Evolutionary conservation across 257 asterid genomes (phyloP).

Genomic region (Anisodus acutangulus): DNA sequence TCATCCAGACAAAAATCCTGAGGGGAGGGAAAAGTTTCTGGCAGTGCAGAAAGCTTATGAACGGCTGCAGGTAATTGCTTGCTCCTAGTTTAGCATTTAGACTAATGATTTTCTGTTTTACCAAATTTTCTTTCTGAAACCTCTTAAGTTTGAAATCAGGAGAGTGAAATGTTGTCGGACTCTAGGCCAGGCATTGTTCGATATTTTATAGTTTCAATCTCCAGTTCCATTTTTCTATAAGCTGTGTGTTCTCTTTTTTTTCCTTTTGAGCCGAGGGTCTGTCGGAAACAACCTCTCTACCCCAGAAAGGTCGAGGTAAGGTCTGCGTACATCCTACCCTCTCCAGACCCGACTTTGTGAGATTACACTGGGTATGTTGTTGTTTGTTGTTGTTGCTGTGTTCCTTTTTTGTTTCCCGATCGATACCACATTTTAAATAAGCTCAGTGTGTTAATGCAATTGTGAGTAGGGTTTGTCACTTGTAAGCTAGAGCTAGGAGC

Average conservation of each 20-base stretch:
- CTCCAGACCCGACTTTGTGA: too few relatives aligned
- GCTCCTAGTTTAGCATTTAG: constrained; percentile 13
- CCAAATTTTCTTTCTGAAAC: background rate
- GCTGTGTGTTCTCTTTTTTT: background rate
- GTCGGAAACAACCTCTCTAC: too few relatives aligned
- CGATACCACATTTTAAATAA: background rate
- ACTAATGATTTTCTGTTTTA: constrained; percentile 1
- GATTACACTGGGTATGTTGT: too few relatives aligned
- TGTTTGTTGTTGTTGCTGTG: too few relatives aligned
- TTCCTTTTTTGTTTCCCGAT: too few relatives aligned
- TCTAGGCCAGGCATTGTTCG: background rate
- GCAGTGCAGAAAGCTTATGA: constrained; percentile 99
- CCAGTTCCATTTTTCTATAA: background rate
- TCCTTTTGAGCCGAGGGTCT: too few relatives aligned
- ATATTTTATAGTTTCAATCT: constrained; percentile 4
- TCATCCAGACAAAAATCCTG: constrained; percentile 98
- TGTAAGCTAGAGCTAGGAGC: background rate
- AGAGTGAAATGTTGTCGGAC: constrained; percentile 12
- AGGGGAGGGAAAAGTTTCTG: constrained; percentile 95
- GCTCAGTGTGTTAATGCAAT: background rate
- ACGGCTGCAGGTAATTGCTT: constrained; percentile 79
- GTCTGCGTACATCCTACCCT: too few relatives aligned
- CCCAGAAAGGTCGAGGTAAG: too few relatives aligned
- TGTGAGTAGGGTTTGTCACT: constrained; percentile 13
- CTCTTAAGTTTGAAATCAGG: constrained; percentile 10